A percentile compares a stretch with the other conserved stretches of the same genome.
These are phyloP conservation scores for Hypoxylon sp. DNA, from an alignment of 2,329 filamentous ascomycete species.

Conservation along the genomic window DNA sequence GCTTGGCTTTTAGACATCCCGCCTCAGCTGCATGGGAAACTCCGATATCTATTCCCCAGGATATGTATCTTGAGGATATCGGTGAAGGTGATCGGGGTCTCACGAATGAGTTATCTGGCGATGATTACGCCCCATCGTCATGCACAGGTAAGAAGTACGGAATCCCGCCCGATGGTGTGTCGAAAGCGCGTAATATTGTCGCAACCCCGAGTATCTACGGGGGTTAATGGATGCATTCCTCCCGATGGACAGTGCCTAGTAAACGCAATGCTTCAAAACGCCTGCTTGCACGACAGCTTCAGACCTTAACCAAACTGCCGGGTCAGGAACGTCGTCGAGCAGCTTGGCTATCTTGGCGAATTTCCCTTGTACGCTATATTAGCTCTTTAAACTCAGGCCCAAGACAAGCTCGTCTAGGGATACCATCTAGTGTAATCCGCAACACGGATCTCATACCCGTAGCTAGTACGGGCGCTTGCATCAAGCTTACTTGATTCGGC, in stretches of 20 bases:
- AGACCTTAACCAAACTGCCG: conserved; percentile 41
- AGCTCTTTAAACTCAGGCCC: conserved; percentile 9
- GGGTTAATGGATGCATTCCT: neutral
- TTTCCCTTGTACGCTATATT: conserved; percentile 13
- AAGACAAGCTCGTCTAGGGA: conserved; percentile 24
- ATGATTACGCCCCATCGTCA: neutral
- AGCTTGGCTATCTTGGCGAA: conserved; percentile 42
- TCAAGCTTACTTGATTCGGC: conserved; percentile 39
- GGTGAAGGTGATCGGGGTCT: neutral
- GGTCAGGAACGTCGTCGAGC: conserved; percentile 28
- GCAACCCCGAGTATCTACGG: neutral
- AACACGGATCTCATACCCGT: conserved; percentile 40
- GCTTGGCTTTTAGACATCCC: neutral
- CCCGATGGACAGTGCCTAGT: conserved; percentile 1
- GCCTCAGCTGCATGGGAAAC: neutral
- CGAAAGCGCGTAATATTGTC: neutral
- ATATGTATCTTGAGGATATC: neutral
- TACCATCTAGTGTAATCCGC: conserved; percentile 31
- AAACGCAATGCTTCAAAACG: neutral
- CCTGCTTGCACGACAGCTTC: conserved; percentile 13
- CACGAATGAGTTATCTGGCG: neutral
- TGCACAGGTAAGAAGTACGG: neutral
- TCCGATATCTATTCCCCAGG: neutral
- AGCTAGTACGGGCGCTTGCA: conserved; percentile 18
- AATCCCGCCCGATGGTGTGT: neutral